These are phyloP conservation scores for Piper longum DNA, from an alignment of 164 flowering plant species.

Conservation along the genomic window DNA sequence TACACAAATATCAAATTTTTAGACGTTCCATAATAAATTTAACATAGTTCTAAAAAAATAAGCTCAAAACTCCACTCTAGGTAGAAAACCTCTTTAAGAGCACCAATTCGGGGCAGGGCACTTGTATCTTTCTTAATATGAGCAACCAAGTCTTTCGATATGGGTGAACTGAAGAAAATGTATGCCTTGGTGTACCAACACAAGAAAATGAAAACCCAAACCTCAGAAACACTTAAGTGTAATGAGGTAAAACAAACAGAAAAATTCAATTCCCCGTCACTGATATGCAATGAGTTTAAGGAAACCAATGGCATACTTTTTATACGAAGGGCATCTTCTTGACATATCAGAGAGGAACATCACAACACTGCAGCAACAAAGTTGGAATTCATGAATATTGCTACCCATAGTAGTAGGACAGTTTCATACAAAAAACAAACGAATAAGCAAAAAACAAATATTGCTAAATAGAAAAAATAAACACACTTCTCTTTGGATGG, in stretches of 20 bases:
- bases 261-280: neutral
- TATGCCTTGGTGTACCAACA: constrained; percentile 48
- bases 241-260: neutral
- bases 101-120: constrained; percentile 84
- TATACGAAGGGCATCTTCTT: constrained; percentile 79
- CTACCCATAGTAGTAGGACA: neutral
- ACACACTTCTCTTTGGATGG: constrained; percentile 82
- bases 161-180: constrained; percentile 86
- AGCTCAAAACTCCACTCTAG: neutral
- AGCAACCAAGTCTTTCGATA: constrained; percentile 63
- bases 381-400: neutral
- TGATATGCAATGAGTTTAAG: neutral
- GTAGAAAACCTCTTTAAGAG: constrained; percentile 68
- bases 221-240: neutral
- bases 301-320: constrained; percentile 47
- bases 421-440: neutral
- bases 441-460: neutral
- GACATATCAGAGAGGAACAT: constrained; percentile 97
- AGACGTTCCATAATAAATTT: constrained; percentile 5
- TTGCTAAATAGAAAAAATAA: neutral
- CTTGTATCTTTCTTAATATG: constrained; percentile 69
- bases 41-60: neutral
- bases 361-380: constrained; percentile 40
- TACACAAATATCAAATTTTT: constrained; percentile 27
- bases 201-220: neutral